A percentile compares a stretch with the other conserved stretches of the same genome.
Evolutionary conservation across 2,329 filamentous ascomycete genomes (phyloP).

Genomic region (Fusarium veterinarium): DNA sequence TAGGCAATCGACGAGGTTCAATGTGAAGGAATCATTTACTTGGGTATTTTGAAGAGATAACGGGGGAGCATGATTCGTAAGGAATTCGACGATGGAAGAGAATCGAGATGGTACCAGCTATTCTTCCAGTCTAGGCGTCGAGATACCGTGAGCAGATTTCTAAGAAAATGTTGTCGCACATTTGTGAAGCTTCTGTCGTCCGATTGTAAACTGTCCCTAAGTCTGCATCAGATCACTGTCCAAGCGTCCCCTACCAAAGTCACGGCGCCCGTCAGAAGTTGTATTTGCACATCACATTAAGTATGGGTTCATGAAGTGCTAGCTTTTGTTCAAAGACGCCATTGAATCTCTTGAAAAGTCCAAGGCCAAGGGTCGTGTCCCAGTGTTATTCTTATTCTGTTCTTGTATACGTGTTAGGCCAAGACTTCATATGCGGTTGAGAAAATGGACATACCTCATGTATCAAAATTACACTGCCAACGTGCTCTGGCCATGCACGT

Average conservation of each 20-base stretch:
- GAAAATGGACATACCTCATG: conserved; percentile 41
- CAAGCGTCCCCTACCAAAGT: neutral
- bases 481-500: conserved; percentile 42
- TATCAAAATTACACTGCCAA: conserved; percentile 45
- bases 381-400: conserved; percentile 15
- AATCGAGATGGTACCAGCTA: neutral
- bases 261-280: neutral
- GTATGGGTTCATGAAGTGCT: neutral
- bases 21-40: conserved; percentile 72
- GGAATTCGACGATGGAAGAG: neutral
- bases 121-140: neutral
- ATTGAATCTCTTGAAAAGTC: neutral
- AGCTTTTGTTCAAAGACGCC: neutral
- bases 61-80: no score
- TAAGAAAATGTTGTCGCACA: neutral
- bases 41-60: conserved; percentile 66
- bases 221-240: neutral
- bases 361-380: neutral
- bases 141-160: neutral
- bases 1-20: conserved; percentile 63
- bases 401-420: conserved; percentile 13
- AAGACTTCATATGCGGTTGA: fast-evolving
- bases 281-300: conserved; percentile 5
- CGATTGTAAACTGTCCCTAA: neutral
- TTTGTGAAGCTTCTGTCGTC: neutral